These are phyloP conservation scores for Marasmius oreades DNA, from an alignment of 1,284 basidiomycete species.

Conservation along the genomic window DNA sequence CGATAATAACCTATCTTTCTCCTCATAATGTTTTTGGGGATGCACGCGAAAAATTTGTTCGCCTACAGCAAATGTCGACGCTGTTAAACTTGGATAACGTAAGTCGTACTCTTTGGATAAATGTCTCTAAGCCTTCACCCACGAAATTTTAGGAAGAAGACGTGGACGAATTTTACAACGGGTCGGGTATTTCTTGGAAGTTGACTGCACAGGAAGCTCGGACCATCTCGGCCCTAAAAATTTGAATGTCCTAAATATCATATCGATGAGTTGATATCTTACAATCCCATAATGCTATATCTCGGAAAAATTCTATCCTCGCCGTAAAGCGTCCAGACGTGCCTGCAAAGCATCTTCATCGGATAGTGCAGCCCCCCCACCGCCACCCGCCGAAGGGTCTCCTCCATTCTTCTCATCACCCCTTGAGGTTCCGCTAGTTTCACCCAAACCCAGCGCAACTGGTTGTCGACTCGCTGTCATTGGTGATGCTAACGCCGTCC, in stretches of 20 bases:
- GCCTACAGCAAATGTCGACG: constrained; percentile 92
- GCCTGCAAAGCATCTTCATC: constrained; percentile 91
- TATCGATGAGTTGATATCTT: constrained; percentile 3
- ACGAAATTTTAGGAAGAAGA: constrained; percentile 69
- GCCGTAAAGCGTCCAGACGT: constrained; percentile 77
- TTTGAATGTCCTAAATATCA: constrained; percentile 27
- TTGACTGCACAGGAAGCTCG: constrained; percentile 77
- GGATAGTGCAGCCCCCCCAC: constrained; percentile 41
- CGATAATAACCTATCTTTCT: constrained; percentile 79
- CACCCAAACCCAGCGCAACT: constrained; percentile 80
- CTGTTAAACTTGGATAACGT: constrained; percentile 88
- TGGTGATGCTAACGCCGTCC: constrained; percentile 61
- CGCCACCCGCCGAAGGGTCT: constrained; percentile 30
- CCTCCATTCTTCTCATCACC: constrained; percentile 34
- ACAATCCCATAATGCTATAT: constrained; percentile 2
- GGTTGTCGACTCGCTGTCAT: constrained; percentile 67
- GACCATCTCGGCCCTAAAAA: constrained; percentile 60
- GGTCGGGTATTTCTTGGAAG: constrained; percentile 90
- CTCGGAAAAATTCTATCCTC: constrained; percentile 36
- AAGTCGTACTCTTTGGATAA: constrained; percentile 23
- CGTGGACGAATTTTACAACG: constrained; percentile 88
- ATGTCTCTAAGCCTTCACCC: constrained; percentile 12
- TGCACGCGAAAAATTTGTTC: constrained; percentile 85
- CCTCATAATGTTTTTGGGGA: constrained; percentile 86
- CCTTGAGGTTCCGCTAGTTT: constrained; percentile 40